Evolutionary conservation across 768 basidiomycete species (phyloP).

Genomic region (Suillus americanus): DNA sequence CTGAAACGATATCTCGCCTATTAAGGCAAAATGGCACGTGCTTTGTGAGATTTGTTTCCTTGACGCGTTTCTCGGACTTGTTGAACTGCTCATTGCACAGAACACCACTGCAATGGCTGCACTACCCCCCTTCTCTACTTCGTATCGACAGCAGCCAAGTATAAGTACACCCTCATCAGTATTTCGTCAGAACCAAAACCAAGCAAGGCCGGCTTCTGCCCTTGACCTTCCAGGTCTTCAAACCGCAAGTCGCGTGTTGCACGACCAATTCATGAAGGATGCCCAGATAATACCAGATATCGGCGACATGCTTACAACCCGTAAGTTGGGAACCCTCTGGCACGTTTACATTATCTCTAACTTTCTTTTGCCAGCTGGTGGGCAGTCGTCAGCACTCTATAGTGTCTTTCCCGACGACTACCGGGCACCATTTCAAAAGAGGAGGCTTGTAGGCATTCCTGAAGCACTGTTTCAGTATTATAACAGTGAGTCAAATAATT

Average conservation of each 20-base stretch:
- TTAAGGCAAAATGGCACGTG: slow-evolving; percentile 9
- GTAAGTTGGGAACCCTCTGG: slow-evolving; percentile 37
- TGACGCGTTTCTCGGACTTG: slow-evolving; percentile 3
- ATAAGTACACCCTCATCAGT: neutral
- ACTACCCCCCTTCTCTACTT: slow-evolving; percentile 7
- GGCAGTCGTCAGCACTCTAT: slow-evolving; percentile 73
- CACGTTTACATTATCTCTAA: slow-evolving; percentile 1
- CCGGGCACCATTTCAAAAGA: slow-evolving; percentile 78
- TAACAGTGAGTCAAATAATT: slow-evolving; percentile 51
- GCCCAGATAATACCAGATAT: slow-evolving; percentile 73
- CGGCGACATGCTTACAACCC: slow-evolving; percentile 62
- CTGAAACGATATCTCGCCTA: neutral
- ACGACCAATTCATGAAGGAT: slow-evolving; percentile 72
- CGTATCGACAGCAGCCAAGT: slow-evolving; percentile 7
- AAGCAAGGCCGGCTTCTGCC: slow-evolving; percentile 19
- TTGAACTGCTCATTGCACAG: slow-evolving; percentile 6
- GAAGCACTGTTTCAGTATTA: slow-evolving; percentile 78
- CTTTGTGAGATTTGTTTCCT: slow-evolving; percentile 11
- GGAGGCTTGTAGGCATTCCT: slow-evolving; percentile 73
- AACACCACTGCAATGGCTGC: slow-evolving; percentile 9
- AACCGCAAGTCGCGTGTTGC: slow-evolving; percentile 64
- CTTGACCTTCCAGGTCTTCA: slow-evolving; percentile 65
- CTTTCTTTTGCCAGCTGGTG: slow-evolving; percentile 44
- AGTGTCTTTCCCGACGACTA: slow-evolving; percentile 76
- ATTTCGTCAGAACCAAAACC: slow-evolving; percentile 9